These are phyloP conservation scores for Suillus clintonianus DNA, from an alignment of 768 basidiomycete genomes.

Conservation along the genomic window DNA sequence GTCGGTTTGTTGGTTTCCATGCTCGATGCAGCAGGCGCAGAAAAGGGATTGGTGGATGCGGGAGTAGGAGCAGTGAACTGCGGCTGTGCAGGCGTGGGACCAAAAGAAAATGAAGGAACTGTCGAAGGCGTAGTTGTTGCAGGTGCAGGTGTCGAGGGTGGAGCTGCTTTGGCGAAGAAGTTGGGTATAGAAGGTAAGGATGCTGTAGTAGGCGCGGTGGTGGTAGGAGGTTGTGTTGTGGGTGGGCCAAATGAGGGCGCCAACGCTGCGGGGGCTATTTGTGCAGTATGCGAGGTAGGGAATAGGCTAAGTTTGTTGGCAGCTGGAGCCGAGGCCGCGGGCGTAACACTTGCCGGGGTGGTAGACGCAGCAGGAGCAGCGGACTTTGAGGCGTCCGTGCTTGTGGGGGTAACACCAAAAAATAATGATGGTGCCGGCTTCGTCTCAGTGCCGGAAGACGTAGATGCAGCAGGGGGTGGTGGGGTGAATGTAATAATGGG, in stretches of 20 bases:
- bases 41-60: not conserved
- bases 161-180: slow-evolving; percentile 16
- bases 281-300: slow-evolving; percentile 13
- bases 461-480: slow-evolving; percentile 12
- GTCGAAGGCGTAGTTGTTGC: slow-evolving; percentile 6
- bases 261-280: slow-evolving; percentile 11
- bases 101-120: slow-evolving; percentile 5
- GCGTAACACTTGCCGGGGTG: slow-evolving; percentile 21
- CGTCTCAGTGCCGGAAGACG: slow-evolving; percentile 10
- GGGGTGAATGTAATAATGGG: slow-evolving; percentile 32
- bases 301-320: slow-evolving; percentile 6
- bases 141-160: slow-evolving; percentile 21
- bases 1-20: slow-evolving; percentile 12
- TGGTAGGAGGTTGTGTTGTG: slow-evolving; percentile 8
- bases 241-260: slow-evolving; percentile 20
- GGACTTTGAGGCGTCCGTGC: slow-evolving; percentile 12
- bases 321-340: slow-evolving; percentile 11
- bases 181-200: not conserved
- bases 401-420: slow-evolving; percentile 9
- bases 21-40: slow-evolving; percentile 1
- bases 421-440: slow-evolving; percentile 16
- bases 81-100: slow-evolving; percentile 1
- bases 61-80: not conserved
- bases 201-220: slow-evolving; percentile 4
- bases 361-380: slow-evolving; percentile 2